Conservation (phyloP, 345 rosid genomes). For the Gossypium rotundifolium region DNA sequence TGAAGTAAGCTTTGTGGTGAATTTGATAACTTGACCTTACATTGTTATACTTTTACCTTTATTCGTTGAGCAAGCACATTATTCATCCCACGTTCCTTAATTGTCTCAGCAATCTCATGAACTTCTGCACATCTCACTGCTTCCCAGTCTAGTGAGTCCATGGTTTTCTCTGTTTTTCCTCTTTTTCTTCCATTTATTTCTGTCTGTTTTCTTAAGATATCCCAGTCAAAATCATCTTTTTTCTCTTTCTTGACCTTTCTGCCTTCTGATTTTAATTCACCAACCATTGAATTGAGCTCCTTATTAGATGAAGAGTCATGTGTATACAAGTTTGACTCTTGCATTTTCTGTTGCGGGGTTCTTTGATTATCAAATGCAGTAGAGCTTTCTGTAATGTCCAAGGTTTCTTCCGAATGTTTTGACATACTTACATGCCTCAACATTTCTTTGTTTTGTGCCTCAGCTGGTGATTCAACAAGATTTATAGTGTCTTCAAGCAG, state of each 20-base stretch:
- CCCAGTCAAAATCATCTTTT: conserved; percentile 64
- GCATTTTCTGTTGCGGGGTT: conserved; percentile 24
- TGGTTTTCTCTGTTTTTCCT: conserved; percentile 49
- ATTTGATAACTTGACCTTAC: neutral
- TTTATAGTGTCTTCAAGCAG: conserved; percentile 22
- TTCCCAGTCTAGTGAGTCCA: conserved; percentile 91
- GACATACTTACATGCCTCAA: conserved; percentile 10
- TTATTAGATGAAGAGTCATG: conserved; percentile 22
- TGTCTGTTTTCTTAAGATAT: conserved; percentile 60
- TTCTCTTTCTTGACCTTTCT: conserved; percentile 45
- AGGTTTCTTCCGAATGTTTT: conserved; percentile 26
- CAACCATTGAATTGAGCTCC: conserved; percentile 25
- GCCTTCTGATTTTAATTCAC: conserved; percentile 36
- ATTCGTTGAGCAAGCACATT: conserved; percentile 80
- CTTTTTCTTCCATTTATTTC: conserved; percentile 38
- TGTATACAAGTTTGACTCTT: conserved; percentile 29
- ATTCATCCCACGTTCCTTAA: conserved; percentile 90
- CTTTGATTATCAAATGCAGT: conserved; percentile 22
- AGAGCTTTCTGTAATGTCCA: conserved; percentile 38
- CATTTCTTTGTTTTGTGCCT: conserved; percentile 27
- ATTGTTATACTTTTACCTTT: conserved; percentile 41
- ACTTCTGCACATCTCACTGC: conserved; percentile 63
- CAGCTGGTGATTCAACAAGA: conserved; percentile 18
- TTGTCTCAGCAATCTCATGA: conserved; percentile 57
- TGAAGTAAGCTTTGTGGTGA: neutral